Base-by-base conservation (phyloP, 305 asterid species). In the Petunia hybrid region DNA sequence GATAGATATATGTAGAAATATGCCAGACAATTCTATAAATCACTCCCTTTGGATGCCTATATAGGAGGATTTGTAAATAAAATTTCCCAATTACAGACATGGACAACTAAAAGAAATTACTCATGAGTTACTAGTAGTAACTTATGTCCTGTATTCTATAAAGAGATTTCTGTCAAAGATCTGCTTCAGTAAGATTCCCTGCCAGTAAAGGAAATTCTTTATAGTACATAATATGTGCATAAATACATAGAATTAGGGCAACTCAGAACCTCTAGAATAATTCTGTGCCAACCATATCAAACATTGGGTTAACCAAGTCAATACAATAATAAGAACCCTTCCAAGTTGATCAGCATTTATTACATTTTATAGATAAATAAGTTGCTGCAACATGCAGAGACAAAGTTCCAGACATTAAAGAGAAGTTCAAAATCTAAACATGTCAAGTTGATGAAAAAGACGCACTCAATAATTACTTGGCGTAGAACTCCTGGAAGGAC, bases 401-500 rank as follows among this genome's bases (percentile, higher is more conserved):
- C 22, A 14, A 61, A 31, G 22, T 61, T 79, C 76, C 76, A 64
- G 35, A 64, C 39, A 64, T 51, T 64, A 64, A 59, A 9, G 16
- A 42, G 9, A 41, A 56, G 71, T 79, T n/a, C 76, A 46, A 48
- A 64, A 70, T 22, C n/a, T 45, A 16, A 42, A 43, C 64, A 79
- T 74, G 46, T 36, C 78, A 41, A 64, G 63, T 45, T 48, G 41
- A 56, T 36, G 12, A 9, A 36, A 22, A 83, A 83, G 36, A 87
- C 96, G 75, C 77, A 95, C 98, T 92, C 97, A 61, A 31, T 83
- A 68, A 95, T 91, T 64, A 91, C 97, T 88, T 94, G 97, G 73
- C 98, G 94, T 83, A 93, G 82, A 74, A 96, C 89, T 86, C 98
- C 99, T 13, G 99, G 98, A 84, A 96, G 97, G 73, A 92, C 92